Percentiles rank a stretch among this genome's conserved stretches.
Evolutionary conservation across 1,284 basidiomycete genomes (phyloP).

Genomic region (Ustilago shanxiensis): DNA sequence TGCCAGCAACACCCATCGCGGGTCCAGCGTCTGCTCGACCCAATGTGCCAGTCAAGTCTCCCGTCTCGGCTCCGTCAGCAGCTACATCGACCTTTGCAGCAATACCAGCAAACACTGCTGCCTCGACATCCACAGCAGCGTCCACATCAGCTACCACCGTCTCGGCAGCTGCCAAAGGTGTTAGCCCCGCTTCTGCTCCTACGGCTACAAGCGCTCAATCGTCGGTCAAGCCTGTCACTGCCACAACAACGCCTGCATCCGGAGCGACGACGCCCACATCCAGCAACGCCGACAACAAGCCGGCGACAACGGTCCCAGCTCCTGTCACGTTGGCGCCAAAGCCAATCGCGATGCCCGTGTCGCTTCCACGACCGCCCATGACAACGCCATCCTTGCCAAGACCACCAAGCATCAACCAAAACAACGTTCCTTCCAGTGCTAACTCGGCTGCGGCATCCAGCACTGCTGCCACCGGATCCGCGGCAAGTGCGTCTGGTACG

Average conservation of each 20-base stretch:
- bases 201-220: not conserved
- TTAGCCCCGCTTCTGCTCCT: not conserved
- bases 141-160: not conserved
- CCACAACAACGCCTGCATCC: slow-evolving; percentile 9
- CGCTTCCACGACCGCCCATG: slow-evolving; percentile 44
- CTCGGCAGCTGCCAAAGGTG: slow-evolving; percentile 6
- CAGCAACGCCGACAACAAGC: slow-evolving; percentile 14
- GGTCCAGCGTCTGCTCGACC: slow-evolving; percentile 16
- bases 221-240: slow-evolving; percentile 13
- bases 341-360: slow-evolving; percentile 28
- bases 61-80: not conserved
- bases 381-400: slow-evolving; percentile 38
- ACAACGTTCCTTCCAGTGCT: slow-evolving; percentile 21
- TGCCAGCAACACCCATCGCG: slow-evolving; percentile 32
- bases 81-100: slow-evolving; percentile 1
- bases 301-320: slow-evolving; percentile 8
- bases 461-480: not conserved
- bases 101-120: slow-evolving; percentile 3
- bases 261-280: slow-evolving; percentile 1
- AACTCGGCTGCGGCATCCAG: slow-evolving; percentile 10
- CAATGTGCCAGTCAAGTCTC: slow-evolving; percentile 13
- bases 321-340: slow-evolving; percentile 23
- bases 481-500: not conserved
- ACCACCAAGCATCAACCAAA: slow-evolving; percentile 48
- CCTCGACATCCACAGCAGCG: slow-evolving; percentile 1